Evolutionary conservation across 2,329 filamentous ascomycete genomes (phyloP).

Genomic region (Trichoderma lentiforme): DNA sequence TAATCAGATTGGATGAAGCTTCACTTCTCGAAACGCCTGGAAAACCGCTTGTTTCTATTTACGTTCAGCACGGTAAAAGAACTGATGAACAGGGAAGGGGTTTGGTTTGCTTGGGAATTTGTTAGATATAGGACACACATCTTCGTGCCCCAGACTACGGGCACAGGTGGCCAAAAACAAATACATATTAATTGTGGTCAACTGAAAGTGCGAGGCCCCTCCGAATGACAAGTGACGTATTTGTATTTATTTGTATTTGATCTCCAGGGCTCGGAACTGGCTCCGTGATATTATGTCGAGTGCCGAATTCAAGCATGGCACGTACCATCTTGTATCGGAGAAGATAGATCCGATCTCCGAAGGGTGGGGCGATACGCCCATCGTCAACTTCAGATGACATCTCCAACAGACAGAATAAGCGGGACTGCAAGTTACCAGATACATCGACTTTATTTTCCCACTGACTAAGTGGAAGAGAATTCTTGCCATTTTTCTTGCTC

Average conservation of each 20-base stretch:
- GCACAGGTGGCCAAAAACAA: not conserved
- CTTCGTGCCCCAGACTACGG: not conserved
- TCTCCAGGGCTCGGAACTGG: not conserved
- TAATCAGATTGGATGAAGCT: conserved; percentile 16
- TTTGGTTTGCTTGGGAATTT: not conserved
- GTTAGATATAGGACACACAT: not conserved
- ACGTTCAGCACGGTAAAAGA: not conserved
- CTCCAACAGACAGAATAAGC: not conserved
- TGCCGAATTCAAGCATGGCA: not conserved
- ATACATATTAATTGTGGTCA: not conserved
- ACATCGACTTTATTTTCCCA: not conserved
- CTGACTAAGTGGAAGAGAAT: not conserved
- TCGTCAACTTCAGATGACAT: not conserved
- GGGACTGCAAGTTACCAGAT: not conserved
- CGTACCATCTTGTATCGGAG: not conserved
- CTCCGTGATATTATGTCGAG: not conserved
- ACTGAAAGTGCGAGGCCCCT: too few species aligned
- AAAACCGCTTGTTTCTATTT: not conserved
- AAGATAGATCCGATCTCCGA: conserved; percentile 10
- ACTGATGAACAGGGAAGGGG: not conserved
- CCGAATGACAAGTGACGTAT: not conserved
- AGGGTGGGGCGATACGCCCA: not conserved
- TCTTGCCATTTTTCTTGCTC: not conserved
- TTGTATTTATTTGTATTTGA: not conserved
- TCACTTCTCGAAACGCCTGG: not conserved